Percentiles rank a stretch among this genome's conserved stretches.
Evolutionary conservation across 768 basidiomycete genomes (phyloP).

Genomic region (Trametes elegans): DNA sequence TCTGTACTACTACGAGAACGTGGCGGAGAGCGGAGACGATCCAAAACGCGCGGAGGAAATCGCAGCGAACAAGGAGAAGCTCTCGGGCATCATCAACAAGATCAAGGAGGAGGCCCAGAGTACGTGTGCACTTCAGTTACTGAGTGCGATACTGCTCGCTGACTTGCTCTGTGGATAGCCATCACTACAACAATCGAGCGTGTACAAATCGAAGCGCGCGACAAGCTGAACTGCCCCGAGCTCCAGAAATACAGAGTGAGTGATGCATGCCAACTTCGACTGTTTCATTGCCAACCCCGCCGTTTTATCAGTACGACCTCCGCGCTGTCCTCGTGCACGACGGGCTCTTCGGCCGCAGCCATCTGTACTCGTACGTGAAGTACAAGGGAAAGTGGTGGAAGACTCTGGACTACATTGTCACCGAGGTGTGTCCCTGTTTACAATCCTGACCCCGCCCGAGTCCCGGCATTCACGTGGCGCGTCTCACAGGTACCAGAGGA

Average conservation of each 20-base stretch:
- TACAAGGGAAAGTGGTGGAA: constrained; percentile 78
- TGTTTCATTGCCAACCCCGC: background rate
- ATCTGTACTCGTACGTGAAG: constrained; percentile 76
- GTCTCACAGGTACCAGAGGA: constrained; percentile 63
- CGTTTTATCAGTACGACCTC: constrained; percentile 64
- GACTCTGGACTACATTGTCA: constrained; percentile 66
- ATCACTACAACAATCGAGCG: constrained; percentile 48
- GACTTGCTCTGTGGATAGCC: constrained; percentile 35
- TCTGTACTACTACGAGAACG: constrained; percentile 69
- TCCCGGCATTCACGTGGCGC: constrained; percentile 1
- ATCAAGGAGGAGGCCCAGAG: constrained; percentile 57
- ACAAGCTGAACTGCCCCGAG: constrained; percentile 60
- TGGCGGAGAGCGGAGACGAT: constrained; percentile 51
- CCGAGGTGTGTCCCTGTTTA: constrained; percentile 45
- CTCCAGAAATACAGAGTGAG: constrained; percentile 58
- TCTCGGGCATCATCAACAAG: constrained; percentile 50
- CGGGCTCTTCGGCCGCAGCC: constrained; percentile 72
- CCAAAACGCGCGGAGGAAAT: constrained; percentile 45
- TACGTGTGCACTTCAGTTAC: constrained; percentile 32
- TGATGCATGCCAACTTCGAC: constrained; percentile 1
- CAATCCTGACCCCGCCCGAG: background rate
- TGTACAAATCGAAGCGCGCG: constrained; percentile 43
- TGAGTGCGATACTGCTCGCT: background rate
- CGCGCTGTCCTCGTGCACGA: constrained; percentile 77
- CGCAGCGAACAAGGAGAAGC: constrained; percentile 43